Evolutionary conservation across 768 basidiomycete species (phyloP).

Genomic region (Hericium alpestre): DNA sequence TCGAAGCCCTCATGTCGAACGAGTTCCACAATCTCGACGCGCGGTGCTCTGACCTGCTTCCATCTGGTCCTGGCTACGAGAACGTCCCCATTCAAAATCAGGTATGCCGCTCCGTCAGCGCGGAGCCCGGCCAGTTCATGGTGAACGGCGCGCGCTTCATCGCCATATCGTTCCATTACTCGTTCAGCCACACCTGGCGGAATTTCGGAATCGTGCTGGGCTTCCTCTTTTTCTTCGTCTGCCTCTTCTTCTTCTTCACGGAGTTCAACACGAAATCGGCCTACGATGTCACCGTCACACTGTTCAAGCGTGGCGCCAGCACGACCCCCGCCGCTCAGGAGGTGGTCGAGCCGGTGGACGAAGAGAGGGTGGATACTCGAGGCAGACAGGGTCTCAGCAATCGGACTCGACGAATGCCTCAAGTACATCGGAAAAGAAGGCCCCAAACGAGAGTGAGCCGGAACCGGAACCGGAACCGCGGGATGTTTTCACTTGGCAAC

Average conservation of each 20-base stretch:
- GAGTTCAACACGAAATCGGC: conserved; percentile 36
- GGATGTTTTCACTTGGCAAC: conserved; percentile 74
- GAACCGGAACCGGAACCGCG: background rate
- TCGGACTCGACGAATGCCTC: background rate
- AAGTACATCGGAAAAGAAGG: background rate
- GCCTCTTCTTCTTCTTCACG: conserved; percentile 49
- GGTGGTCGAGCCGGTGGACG: background rate
- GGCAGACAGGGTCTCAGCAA: too few relatives aligned
- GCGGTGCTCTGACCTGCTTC: conserved; percentile 46
- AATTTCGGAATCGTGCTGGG: conserved; percentile 62
- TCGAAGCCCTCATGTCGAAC: conserved; percentile 70
- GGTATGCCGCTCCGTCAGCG: conserved; percentile 65
- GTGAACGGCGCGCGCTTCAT: conserved; percentile 57
- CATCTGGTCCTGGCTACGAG: conserved; percentile 54
- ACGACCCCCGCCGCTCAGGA: conserved; percentile 5
- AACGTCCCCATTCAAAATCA: conserved; percentile 52
- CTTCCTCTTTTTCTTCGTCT: conserved; percentile 50
- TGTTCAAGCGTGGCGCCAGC: conserved; percentile 56
- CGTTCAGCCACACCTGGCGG: conserved; percentile 41
- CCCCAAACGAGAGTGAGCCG: background rate
- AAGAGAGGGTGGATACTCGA: background rate
- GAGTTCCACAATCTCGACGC: conserved; percentile 70
- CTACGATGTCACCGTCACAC: conserved; percentile 33
- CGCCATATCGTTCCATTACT: conserved; percentile 30
- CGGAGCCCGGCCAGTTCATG: conserved; percentile 40